Conservation (phyloP, 768 basidiomycete species). For the Hemileccinum impolitum region DNA sequence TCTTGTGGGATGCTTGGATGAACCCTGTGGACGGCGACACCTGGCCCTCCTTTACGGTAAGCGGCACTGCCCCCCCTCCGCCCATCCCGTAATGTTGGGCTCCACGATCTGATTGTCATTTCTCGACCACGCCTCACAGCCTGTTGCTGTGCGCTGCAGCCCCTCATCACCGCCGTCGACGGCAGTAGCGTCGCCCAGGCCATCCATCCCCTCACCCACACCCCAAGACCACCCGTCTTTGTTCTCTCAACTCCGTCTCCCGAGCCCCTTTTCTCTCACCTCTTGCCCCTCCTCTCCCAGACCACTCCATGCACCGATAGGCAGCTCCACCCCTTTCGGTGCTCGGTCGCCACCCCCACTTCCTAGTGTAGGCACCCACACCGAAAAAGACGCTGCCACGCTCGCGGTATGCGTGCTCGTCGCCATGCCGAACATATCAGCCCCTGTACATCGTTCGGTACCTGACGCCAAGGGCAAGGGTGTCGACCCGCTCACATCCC, state of each 20-base stretch:
- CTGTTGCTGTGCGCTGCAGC: constrained; percentile 11
- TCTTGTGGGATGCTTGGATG: constrained; percentile 18
- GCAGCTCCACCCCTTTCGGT: neutral
- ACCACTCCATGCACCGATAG: neutral
- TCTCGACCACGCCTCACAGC: constrained; percentile 7
- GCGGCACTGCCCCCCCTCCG: neutral
- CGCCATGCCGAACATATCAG: constrained; percentile 20
- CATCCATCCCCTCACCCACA: neutral
- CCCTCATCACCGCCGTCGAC: constrained; percentile 1
- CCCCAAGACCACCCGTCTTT: neutral
- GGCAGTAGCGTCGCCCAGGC: neutral
- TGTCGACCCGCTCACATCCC: constrained; percentile 6
- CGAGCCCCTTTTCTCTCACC: neutral
- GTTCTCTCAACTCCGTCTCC: constrained; percentile 11
- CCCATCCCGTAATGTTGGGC: neutral
- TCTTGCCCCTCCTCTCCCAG: neutral
- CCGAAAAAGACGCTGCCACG: neutral
- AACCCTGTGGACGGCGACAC: neutral
- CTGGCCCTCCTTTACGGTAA: constrained; percentile 18
- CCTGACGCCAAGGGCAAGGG: constrained; percentile 19
- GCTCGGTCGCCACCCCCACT: neutral
- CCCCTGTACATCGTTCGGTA: neutral
- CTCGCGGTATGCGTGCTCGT: constrained; percentile 19
- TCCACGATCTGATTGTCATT: neutral
- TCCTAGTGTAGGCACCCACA: neutral